Conservation (phyloP, 2,329 filamentous ascomycete genomes). For the Calonectria hongkongensis region DNA sequence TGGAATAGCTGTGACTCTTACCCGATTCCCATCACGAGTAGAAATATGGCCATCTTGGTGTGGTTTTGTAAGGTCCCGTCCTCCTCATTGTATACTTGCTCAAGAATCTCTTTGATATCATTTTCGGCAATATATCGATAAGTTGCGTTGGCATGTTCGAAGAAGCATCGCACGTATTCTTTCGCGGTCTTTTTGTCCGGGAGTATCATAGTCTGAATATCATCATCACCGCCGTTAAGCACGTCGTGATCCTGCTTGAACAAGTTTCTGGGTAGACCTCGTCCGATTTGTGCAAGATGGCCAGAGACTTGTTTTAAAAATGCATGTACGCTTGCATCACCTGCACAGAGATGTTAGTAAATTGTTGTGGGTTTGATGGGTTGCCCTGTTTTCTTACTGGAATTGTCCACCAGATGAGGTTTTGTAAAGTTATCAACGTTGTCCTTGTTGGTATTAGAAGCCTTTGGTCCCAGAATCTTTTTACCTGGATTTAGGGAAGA, state of each 20-base stretch:
- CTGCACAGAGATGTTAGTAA: not conserved
- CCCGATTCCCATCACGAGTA: conserved; percentile 11
- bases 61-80: not conserved
- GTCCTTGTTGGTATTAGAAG: not conserved
- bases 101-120: not conserved
- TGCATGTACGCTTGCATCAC: conserved; percentile 25
- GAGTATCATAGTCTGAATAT: not conserved
- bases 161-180: conserved; percentile 2
- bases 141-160: conserved; percentile 6
- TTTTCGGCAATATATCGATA: conserved; percentile 4
- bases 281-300: conserved; percentile 19
- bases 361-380: not conserved
- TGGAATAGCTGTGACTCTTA: not conserved
- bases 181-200: not conserved
- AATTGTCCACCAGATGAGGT: not conserved
- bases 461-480: not conserved
- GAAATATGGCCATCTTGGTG: conserved; percentile 1
- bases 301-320: conserved; percentile 20
- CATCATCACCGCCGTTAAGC: not conserved
- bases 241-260: conserved; percentile 23
- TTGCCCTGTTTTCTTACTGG: not conserved
- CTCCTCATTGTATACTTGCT: not conserved
- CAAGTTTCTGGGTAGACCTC: conserved; percentile 15
- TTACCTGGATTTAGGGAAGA: not conserved
- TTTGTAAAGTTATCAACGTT: not conserved